Evolutionary conservation across 2,329 filamentous ascomycete genomes (phyloP).

Genomic region (Ascochyta koolunga): DNA sequence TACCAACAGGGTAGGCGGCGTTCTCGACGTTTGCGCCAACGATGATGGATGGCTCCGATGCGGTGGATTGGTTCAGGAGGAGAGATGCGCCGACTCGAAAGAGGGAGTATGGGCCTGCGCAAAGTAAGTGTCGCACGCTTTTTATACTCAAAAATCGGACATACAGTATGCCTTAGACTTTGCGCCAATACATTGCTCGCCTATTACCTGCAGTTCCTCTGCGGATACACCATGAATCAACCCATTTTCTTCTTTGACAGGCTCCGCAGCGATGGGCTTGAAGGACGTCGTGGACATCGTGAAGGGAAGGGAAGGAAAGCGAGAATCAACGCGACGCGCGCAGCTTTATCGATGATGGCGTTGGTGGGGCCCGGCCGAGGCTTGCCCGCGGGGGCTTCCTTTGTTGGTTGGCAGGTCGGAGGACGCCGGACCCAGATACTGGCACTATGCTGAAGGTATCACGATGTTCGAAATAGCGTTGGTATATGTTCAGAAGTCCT

Average conservation of each 20-base stretch:
- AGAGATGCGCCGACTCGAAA: conserved; percentile 90
- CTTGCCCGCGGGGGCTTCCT: conserved; percentile 16
- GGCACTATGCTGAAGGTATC: not conserved
- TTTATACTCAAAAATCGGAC: conserved; percentile 26
- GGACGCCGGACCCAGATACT: conserved; percentile 1
- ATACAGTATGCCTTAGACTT: conserved; percentile 82
- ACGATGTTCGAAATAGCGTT: not conserved
- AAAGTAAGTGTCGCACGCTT: not conserved
- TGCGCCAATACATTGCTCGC: conserved; percentile 68
- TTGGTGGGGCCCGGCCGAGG: conserved; percentile 16
- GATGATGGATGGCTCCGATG: conserved; percentile 55
- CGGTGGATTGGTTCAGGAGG: conserved; percentile 53
- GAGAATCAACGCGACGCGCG: conserved; percentile 17
- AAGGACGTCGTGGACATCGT: conserved; percentile 41
- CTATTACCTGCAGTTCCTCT: conserved; percentile 69
- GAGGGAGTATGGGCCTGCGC: conserved; percentile 77
- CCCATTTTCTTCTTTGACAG: conserved; percentile 46
- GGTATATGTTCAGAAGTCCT: not conserved
- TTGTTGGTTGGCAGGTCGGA: conserved; percentile 11
- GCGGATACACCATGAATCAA: conserved; percentile 61
- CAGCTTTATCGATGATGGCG: conserved; percentile 21
- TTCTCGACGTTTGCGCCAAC: conserved; percentile 84
- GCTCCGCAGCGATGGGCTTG: conserved; percentile 37
- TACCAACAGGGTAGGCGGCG: conserved; percentile 90
- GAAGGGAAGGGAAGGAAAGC: conserved; percentile 26